Percentiles rank a stretch among this genome's conserved stretches.
phyloP scores from a whole-genome alignment of 768 basidiomycete species.

The Pleurotus tuoliensis region DNA sequence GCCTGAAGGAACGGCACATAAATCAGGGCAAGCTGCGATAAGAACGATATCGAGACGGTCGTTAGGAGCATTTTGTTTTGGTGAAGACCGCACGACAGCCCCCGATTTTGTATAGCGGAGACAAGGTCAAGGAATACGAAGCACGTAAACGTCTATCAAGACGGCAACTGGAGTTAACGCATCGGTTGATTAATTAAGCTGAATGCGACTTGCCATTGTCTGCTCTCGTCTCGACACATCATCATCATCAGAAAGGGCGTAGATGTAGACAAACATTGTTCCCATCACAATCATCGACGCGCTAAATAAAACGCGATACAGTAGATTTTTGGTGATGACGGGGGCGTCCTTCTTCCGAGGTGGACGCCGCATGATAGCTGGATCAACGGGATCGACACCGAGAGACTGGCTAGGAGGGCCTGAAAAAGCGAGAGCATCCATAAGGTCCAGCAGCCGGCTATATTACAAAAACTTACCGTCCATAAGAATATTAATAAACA shows the following conservation, averaged over 20 bases:
- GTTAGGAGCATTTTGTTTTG: constrained; percentile 88
- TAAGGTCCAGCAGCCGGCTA: not conserved
- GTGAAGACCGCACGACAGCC: constrained; percentile 76
- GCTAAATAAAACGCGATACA: constrained; percentile 85
- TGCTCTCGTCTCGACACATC: constrained; percentile 84
- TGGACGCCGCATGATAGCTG: constrained; percentile 86
- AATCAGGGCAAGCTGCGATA: constrained; percentile 81
- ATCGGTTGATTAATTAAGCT: not conserved
- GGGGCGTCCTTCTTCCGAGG: constrained; percentile 92
- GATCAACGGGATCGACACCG: constrained; percentile 95
- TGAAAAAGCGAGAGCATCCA: constrained; percentile 24
- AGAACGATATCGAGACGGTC: constrained; percentile 83
- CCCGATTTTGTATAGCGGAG: constrained; percentile 92
- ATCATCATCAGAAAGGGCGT: constrained; percentile 73
- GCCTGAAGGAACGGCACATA: constrained; percentile 90
- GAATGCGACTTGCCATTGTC: constrained; percentile 73
- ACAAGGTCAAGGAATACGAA: constrained; percentile 97
- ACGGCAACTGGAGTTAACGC: not conserved
- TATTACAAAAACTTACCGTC: constrained; percentile 55
- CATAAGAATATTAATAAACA: constrained; percentile 99
- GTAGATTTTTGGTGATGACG: constrained; percentile 71
- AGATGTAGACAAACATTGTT: constrained; percentile 82
- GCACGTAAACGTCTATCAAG: constrained; percentile 84
- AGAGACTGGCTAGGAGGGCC: constrained; percentile 94
- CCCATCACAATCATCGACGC: constrained; percentile 89